Base-by-base conservation (phyloP, 2,329 filamentous ascomycete genomes). In the Penicillium sp. region DNA sequence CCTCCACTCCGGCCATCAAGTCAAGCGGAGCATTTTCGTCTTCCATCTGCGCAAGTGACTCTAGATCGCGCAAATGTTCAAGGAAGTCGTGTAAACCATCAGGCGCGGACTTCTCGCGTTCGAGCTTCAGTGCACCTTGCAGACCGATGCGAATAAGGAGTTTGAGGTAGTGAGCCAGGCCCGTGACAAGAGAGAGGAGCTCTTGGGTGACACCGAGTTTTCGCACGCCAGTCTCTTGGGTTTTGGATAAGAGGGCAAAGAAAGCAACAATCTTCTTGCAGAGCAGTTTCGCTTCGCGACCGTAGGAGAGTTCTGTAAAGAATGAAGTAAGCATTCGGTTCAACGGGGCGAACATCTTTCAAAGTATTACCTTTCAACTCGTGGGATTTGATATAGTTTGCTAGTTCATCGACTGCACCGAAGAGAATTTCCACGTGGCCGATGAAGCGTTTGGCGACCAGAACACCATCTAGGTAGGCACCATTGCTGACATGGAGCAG, bases 241-340 rank as follows among this genome's bases (percentile, higher is more conserved):
- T 94, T 73, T 96, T 96, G 5, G 93, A 96, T 8, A 99, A 81
- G 16, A 99, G 80, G 11, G 92, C 92, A 73, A 99, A 99, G 79
- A 99, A 99, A 24, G 93, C 91, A 5, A 99, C 94, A 51, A 99
- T 96, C 75, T 99, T 99, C 76, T 99, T 99, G 81, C 94, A 99
- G n/a, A 99, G 84, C 47, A 99, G 82, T 75, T 99, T 99, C n/a
- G 94, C 90, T 78, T 99, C 94, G 67, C 94, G 87, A 16, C 90
- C 89, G 71, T 97, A 99, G 9, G 92, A 91, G 57, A 99, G 82
- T 59, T 90, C 92, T 90, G 70, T 59, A n/a, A 9, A 21, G 11
- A 18, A 45, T 24, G 7, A 5, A 45, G 34, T 54, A 13, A 54
- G 52, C 18, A 46, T 56, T 66, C 50, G 63, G 61, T 53, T 58